Evolutionary conservation across 2,329 filamentous ascomycete genomes (phyloP).

Genomic region (Exserohilum rostratum): DNA sequence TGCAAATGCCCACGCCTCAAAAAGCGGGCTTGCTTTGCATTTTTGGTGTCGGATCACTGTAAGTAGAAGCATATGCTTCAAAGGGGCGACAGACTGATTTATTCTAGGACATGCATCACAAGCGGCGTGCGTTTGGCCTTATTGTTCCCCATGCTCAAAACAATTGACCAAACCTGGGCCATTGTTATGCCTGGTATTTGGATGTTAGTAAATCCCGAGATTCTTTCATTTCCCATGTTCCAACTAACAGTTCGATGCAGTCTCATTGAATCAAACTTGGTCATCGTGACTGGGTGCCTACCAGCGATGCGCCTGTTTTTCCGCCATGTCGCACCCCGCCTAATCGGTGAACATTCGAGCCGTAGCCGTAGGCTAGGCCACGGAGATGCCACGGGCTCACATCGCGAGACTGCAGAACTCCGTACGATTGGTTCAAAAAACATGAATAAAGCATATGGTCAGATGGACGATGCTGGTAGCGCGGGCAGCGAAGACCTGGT

Average conservation of each 20-base stretch:
- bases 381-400: constrained; percentile 1
- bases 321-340: constrained; percentile 42
- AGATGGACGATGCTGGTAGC: constrained; percentile 15
- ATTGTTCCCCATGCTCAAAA: constrained; percentile 15
- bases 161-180: constrained; percentile 19
- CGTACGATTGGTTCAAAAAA: constrained; percentile 10
- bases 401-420: constrained; percentile 7
- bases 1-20: constrained; percentile 22
- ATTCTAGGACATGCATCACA: constrained; percentile 13
- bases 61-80: not conserved
- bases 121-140: constrained; percentile 13
- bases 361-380: constrained; percentile 8
- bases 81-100: not conserved
- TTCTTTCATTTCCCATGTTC: not conserved
- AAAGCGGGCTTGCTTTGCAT: constrained; percentile 26
- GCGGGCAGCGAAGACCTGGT: constrained; percentile 17
- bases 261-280: constrained; percentile 50
- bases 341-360: constrained; percentile 18
- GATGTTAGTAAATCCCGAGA: constrained; percentile 5
- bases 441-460: constrained; percentile 4
- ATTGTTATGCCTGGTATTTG: constrained; percentile 21
- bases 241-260: constrained; percentile 16
- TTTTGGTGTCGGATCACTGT: constrained; percentile 26
- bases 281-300: constrained; percentile 52
- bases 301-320: constrained; percentile 52